phyloP scores from a whole-genome alignment of 2,329 filamentous ascomycete species.

The Trichophyton rubrum region DNA sequence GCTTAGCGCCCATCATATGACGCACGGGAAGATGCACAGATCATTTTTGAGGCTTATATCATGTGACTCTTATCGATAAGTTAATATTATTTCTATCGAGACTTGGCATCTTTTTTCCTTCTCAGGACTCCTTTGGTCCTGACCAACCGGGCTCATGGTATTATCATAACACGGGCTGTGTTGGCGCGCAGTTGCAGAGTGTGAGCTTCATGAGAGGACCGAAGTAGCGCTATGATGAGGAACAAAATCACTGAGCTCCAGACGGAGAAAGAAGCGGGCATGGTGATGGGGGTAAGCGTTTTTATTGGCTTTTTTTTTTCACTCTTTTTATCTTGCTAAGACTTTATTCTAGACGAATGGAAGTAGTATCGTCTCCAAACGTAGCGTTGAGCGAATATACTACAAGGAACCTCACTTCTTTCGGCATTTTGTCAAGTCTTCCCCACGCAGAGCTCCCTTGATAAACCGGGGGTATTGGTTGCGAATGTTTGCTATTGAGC shows the following conservation, averaged over 20 bases:
- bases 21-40: constrained; percentile 22
- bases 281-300: constrained; percentile 42
- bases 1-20: constrained; percentile 9
- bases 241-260: constrained; percentile 14
- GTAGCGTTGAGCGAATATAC: constrained; percentile 84
- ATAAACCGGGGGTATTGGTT: constrained; percentile 87
- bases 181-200: no score
- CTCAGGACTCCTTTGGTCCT: background rate
- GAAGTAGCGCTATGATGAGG: background rate
- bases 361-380: constrained; percentile 83
- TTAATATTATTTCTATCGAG: background rate
- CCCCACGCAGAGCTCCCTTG: constrained; percentile 68
- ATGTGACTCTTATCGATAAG: constrained; percentile 8
- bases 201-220: background rate
- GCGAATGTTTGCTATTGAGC: constrained; percentile 69
- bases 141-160: background rate
- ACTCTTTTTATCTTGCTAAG: background rate
- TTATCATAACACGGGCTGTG: no score
- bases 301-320: background rate
- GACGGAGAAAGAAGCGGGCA: constrained; percentile 35
- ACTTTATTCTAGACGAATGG: constrained; percentile 56
- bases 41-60: constrained; percentile 25
- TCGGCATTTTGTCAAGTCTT: constrained; percentile 74
- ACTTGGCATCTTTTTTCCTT: background rate
- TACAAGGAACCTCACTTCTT: constrained; percentile 74